Conservation (phyloP, 352 stramenopile species). For the Peronosclerospora sorghi region DNA sequence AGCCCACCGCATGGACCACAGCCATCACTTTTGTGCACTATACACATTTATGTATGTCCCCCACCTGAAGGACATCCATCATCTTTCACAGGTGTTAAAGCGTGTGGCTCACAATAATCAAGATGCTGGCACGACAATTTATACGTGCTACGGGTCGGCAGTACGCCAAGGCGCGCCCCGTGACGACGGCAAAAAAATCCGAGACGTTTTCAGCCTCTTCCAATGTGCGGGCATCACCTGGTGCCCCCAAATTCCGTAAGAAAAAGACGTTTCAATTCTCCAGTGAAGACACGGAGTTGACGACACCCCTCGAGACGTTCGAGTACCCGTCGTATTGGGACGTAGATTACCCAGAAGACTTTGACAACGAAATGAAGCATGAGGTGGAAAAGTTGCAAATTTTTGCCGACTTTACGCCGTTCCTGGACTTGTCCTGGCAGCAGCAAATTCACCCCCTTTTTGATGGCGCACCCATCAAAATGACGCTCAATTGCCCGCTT, state of each 20-base stretch:
- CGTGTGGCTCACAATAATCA: conserved; percentile 9
- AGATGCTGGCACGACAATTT: conserved; percentile 23
- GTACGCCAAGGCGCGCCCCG: conserved; percentile 16
- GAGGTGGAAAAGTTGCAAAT: conserved; percentile 80
- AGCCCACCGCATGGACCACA: conserved; percentile 9
- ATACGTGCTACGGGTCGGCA: conserved; percentile 19
- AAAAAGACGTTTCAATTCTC: conserved; percentile 67
- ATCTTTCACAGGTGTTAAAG: conserved; percentile 3
- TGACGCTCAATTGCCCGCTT: conserved; percentile 65
- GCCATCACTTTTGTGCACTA: conserved; percentile 12
- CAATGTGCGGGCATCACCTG: conserved; percentile 2
- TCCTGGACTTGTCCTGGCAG: conserved; percentile 71
- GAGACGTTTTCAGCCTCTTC: not conserved
- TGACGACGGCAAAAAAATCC: conserved; percentile 5
- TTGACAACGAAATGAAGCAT: conserved; percentile 78
- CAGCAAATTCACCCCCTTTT: conserved; percentile 68
- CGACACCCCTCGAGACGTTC: conserved; percentile 48
- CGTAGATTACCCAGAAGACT: conserved; percentile 56
- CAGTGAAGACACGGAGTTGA: conserved; percentile 24
- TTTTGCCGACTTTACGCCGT: conserved; percentile 64
- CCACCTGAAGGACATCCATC: not conserved
- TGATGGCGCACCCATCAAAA: conserved; percentile 50
- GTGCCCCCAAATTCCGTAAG: conserved; percentile 24
- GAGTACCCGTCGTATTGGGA: conserved; percentile 66
- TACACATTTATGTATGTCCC: not conserved